Percentiles rank a stretch among this genome's conserved stretches.
Evolutionary conservation across 371 early-diverging fungal genomes (phyloP).

Genomic region (Lichtheimia hyalospora): DNA sequence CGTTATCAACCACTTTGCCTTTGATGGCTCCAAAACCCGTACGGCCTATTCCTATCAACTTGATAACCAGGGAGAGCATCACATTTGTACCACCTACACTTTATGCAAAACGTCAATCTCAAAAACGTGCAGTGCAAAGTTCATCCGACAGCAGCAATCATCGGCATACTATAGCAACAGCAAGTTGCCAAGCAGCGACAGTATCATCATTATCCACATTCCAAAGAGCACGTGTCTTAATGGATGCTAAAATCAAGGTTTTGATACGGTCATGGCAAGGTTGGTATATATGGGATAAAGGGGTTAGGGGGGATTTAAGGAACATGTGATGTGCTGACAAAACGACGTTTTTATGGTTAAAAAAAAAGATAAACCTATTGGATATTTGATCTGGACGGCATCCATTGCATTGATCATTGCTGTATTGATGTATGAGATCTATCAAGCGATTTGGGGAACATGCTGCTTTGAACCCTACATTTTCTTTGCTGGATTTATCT

Average conservation of each 20-base stretch:
- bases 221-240: background rate
- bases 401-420: background rate
- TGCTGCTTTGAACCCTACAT: constrained; percentile 11
- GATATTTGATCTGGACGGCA: background rate
- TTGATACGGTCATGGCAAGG: background rate
- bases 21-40: constrained; percentile 2
- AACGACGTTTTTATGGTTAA: background rate
- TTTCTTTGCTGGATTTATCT: constrained; percentile 6
- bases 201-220: no score
- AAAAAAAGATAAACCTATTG: background rate
- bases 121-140: background rate
- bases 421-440: constrained; percentile 6
- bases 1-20: background rate
- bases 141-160: background rate
- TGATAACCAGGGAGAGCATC: background rate
- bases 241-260: background rate
- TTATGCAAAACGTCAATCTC: constrained; percentile 1
- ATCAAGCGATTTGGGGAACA: constrained; percentile 14
- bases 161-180: background rate
- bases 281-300: no score
- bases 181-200: background rate
- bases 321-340: background rate
- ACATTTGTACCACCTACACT: background rate
- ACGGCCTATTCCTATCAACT: background rate
- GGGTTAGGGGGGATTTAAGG: no score